Base-by-base conservation (phyloP, 192 early-diverging fungal species). In the Diversispora epigaea region DNA sequence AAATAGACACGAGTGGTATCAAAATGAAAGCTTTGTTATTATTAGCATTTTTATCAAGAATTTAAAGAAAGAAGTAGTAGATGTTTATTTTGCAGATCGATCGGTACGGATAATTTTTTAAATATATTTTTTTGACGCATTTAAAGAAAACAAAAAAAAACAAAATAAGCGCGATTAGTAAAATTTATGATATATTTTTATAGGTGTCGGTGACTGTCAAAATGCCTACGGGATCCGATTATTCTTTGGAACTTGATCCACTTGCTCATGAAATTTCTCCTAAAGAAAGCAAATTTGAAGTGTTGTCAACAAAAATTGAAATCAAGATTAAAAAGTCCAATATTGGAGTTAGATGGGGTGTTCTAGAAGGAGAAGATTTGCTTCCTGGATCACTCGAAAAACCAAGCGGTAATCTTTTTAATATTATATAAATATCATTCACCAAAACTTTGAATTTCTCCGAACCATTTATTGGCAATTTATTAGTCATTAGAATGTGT, bases 281-380 rank as follows among this genome's bases (percentile, higher is more conserved):
- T 3, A 64, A 74, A 1, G 87, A 90, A 75, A 90, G 86, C 71
- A 79, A 86, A 58, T 96, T 78, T 73, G 89, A 92, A 71, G 81
- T 98, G 4, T 80, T 99, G 19, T 91, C 91, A 22, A 99, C 96
- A 52, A 99, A 99, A 85, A 89, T 99, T 72, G 96, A 98, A 85
- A 88, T 99, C 49, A 86, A 83, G 61, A 71, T 98, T 75, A 93
- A 93, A 79, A 99, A 99, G 80, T 80, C 82, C 15, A 41, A 58
- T 3, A 52, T 77, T n/a, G 98, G 95, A 4, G 77, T 92, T 68
- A 90, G 92, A 77, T 99, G 98, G 98, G 88, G 86, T 32, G 83
- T 88, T 45, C 81, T 98, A 63, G 93, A 94, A 73, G 91, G 94
- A 21, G 86, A 89, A 43, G 88, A 91, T 65, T 40, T 21, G 17